Percentiles rank a stretch among this genome's conserved stretches.
Conservation (phyloP, 2,329 filamentous ascomycete species). For the Epichloe sibirici region DNA sequence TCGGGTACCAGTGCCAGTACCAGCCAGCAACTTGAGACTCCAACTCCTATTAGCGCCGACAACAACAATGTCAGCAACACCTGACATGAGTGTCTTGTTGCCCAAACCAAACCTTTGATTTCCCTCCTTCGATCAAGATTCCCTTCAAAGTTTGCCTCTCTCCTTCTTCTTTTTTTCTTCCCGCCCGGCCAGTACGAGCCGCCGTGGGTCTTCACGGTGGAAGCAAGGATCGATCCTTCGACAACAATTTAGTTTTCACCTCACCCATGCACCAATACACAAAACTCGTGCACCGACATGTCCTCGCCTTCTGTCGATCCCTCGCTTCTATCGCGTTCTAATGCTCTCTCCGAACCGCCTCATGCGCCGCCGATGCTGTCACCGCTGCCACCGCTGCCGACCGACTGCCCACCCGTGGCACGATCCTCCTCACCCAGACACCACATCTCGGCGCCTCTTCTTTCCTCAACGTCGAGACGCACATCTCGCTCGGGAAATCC, state of each 20-base stretch:
- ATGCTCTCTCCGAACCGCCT: not conserved
- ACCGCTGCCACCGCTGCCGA: conserved; percentile 6
- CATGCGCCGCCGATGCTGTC: conserved; percentile 2
- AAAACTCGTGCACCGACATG: not conserved
- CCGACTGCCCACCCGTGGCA: conserved; percentile 6
- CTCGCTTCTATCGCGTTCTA: not conserved
- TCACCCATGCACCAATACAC: not conserved
- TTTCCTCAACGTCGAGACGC: not conserved
- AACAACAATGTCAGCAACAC: too few relatives aligned
- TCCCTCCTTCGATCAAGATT: too few relatives aligned
- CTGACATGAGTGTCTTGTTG: too few relatives aligned
- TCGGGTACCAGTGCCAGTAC: too few relatives aligned
- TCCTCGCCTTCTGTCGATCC: not conserved
- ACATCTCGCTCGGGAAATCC: not conserved
- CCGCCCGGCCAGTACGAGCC: too few relatives aligned
- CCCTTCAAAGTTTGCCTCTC: too few relatives aligned
- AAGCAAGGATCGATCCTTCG: too few relatives aligned
- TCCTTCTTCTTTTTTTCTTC: too few relatives aligned
- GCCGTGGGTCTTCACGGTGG: too few relatives aligned
- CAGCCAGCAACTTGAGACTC: too few relatives aligned
- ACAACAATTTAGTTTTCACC: not conserved
- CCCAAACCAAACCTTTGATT: too few relatives aligned
- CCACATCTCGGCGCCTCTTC: conserved; percentile 1
- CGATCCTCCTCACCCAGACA: conserved; percentile 10
- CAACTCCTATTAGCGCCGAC: too few relatives aligned